Conservation (phyloP, 2,329 filamentous ascomycete genomes). For the Westerdykella ornata region DNA sequence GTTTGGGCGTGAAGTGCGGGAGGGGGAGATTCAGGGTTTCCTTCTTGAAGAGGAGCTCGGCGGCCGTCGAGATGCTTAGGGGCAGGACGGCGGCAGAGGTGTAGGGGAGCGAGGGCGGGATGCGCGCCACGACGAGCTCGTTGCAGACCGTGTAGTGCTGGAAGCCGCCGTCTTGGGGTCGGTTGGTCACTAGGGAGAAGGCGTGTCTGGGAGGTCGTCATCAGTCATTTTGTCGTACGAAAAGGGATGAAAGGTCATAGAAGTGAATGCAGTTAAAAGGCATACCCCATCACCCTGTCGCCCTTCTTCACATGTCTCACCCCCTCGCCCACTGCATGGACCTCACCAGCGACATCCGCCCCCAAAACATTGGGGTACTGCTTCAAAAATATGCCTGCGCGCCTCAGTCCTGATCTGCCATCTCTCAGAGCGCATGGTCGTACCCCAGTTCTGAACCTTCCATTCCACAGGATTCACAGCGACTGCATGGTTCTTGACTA, state of each 20-base stretch:
- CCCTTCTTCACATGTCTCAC: slow-evolving; percentile 43
- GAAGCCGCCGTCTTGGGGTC: slow-evolving; percentile 25
- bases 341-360: slow-evolving; percentile 42
- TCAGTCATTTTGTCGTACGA: neutral
- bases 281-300: slow-evolving; percentile 40
- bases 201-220: slow-evolving; percentile 13
- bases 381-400: slow-evolving; percentile 29
- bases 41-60: slow-evolving; percentile 39
- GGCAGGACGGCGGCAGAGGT: slow-evolving; percentile 40
- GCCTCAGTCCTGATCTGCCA: slow-evolving; percentile 4
- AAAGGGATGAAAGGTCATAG: neutral
- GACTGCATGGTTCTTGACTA: slow-evolving; percentile 30
- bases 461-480: slow-evolving; percentile 32
- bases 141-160: slow-evolving; percentile 31
- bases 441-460: neutral
- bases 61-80: slow-evolving; percentile 41
- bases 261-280: neutral
- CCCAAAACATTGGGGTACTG: slow-evolving; percentile 35
- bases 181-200: slow-evolving; percentile 19
- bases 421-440: neutral
- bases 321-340: slow-evolving; percentile 42
- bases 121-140: slow-evolving; percentile 29
- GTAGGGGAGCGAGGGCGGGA: slow-evolving; percentile 37
- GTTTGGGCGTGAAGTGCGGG: slow-evolving; percentile 31
- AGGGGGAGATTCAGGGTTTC: slow-evolving; percentile 36